Evolutionary conservation across 192 early-diverging fungal species (phyloP), one percentile per base, ranked within the genome.

Genomic region (Cetraspora pellucida): DNA sequence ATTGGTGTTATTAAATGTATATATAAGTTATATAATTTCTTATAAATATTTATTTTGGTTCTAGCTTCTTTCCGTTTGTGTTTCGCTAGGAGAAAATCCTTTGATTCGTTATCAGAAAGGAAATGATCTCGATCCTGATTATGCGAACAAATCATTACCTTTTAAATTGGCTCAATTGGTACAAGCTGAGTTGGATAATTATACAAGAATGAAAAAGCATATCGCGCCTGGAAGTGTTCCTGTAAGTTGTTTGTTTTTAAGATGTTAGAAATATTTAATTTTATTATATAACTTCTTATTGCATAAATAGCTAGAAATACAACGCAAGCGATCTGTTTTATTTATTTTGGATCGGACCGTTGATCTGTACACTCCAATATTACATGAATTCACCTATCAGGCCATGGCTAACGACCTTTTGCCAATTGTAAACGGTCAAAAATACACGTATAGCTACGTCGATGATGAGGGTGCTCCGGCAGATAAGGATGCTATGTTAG

Each of bases 341-440:
- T 88, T 99, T 46, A 90, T 99, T 78, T 79, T 94, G 28, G 98
- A 99, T 78, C 90, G 98, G 68, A 92, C 92, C 2, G 88, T 97
- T 55, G 98, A 99, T 82, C 87, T 93, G 58, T 89, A 91, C 72
- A 89, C 94, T 5, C 96, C 98, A 8, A 88, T 98, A 7, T 82
- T 98, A 46, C 97, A 99, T 84, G 98, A 99, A 82, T 98, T 99
- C 75, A 98, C 98, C 0, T 99, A 99, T 77, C 97, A 99, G 81
- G 96, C 98, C 2, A 98, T 98, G 96, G 89, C 94, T 65, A 90
- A 96, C 74, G 98, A 99, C 81, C 82, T 99, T 76, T 79, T 99
- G 16, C 74, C 75, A 3, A 77, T 93, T 23, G 85, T 90, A 65
- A 89, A 93, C 55, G 88, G 88, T 19, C 77, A 84, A 30, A 93